Percentiles rank a stretch among this genome's conserved stretches.
Evolutionary conservation across 371 early-diverging fungal species (phyloP).

Genomic region (Circinella umbellata): DNA sequence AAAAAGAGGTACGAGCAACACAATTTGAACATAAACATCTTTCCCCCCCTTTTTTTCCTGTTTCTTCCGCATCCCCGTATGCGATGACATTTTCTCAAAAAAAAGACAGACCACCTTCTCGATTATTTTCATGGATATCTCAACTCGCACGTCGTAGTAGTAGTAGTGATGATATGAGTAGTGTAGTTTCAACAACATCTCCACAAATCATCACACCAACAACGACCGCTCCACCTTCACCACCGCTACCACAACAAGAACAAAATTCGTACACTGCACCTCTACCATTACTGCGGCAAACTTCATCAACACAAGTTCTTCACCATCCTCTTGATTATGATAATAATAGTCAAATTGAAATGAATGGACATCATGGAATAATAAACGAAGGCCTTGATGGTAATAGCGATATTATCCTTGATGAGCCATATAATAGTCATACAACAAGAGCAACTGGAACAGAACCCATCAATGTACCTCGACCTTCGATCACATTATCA

Average conservation of each 20-base stretch:
- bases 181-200: not conserved
- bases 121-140: conserved; percentile 25
- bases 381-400: too few species aligned
- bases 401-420: too few species aligned
- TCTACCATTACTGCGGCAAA: not conserved
- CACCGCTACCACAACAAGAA: conserved; percentile 8
- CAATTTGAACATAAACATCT: too few species aligned
- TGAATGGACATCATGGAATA: too few species aligned
- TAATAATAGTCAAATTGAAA: too few species aligned
- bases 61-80: conserved; percentile 6
- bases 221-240: conserved; percentile 30
- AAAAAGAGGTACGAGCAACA: too few species aligned
- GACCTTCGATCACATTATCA: conserved; percentile 19
- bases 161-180: conserved; percentile 10
- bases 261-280: not conserved
- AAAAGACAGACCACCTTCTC: conserved; percentile 17
- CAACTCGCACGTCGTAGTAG: conserved; percentile 19
- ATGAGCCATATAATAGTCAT: not conserved
- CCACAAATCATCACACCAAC: conserved; percentile 20
- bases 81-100: conserved; percentile 16
- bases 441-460: not conserved
- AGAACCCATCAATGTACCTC: conserved; percentile 22
- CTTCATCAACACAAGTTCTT: not conserved
- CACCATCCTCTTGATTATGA: not conserved
- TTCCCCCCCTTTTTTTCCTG: not conserved